These are phyloP conservation scores for Voacanga thouarsii DNA, from an alignment of 257 asterid genomes.

Conservation along the genomic window DNA sequence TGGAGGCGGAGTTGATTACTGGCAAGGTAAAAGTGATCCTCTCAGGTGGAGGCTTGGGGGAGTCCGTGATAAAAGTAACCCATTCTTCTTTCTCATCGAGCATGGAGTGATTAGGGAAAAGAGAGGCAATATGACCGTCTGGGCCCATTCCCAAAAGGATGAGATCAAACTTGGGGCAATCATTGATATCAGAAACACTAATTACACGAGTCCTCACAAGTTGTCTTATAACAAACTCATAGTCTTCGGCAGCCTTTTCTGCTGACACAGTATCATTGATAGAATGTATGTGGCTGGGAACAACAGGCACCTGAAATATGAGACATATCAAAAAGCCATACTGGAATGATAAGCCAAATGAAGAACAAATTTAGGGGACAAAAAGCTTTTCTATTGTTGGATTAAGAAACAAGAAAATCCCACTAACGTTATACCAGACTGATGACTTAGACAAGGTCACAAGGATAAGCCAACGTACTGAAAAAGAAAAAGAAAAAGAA, in stretches of 20 bases:
- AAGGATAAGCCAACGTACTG: not conserved
- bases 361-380: not conserved
- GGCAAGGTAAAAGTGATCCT: conserved; percentile 65
- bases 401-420: not conserved
- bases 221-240: conserved; percentile 77
- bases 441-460: not conserved
- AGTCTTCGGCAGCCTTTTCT: conserved; percentile 83
- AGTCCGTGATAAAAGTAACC: conserved; percentile 61
- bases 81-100: conserved; percentile 50
- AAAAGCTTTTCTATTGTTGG: not conserved
- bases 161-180: conserved; percentile 64
- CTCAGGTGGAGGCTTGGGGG: conserved; percentile 67
- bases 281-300: conserved; percentile 76
- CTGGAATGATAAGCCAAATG: no score
- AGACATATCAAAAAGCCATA: not conserved
- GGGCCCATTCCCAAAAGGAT: conserved; percentile 67
- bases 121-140: conserved; percentile 63
- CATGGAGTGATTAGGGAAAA: conserved; percentile 45
- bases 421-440: not conserved
- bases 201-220: conserved; percentile 75
- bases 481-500: not conserved
- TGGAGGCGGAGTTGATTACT: conserved; percentile 61
- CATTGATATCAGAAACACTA: conserved; percentile 44
- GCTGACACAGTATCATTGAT: conserved; percentile 78
- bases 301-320: conserved; percentile 65